phyloP scores from a whole-genome alignment of 2,329 filamentous ascomycete species.

The Kalaharituber pfeilii region DNA sequence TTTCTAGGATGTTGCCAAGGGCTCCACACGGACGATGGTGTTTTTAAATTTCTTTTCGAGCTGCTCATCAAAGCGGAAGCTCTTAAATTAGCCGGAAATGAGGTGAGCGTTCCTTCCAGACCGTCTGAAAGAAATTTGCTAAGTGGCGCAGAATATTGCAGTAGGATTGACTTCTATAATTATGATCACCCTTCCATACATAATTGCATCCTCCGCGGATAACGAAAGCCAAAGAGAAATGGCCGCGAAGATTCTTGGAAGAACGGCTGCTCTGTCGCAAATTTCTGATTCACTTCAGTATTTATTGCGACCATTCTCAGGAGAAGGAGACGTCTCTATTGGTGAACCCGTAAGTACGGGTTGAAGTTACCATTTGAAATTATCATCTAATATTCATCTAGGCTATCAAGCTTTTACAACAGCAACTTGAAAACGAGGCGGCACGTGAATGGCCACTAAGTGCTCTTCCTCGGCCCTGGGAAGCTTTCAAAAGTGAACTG shows the following conservation, averaged over 20 bases:
- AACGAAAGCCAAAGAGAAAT: constrained; percentile 42
- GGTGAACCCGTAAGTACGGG: not conserved
- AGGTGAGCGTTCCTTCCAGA: not conserved
- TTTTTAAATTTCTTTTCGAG: constrained; percentile 72
- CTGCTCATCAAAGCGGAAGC: constrained; percentile 40
- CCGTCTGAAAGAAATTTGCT: not conserved
- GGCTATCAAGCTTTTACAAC: constrained; percentile 64
- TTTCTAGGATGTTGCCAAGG: constrained; percentile 76
- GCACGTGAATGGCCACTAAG: constrained; percentile 56
- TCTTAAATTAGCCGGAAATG: constrained; percentile 10
- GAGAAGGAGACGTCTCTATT: not conserved
- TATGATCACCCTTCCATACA: constrained; percentile 80
- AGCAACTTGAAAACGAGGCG: constrained; percentile 65
- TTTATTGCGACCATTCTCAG: constrained; percentile 67
- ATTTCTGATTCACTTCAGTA: constrained; percentile 72
- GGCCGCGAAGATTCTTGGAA: constrained; percentile 65
- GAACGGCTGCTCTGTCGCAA: constrained; percentile 50
- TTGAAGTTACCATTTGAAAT: not conserved
- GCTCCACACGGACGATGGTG: constrained; percentile 62
- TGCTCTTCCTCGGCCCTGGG: constrained; percentile 46
- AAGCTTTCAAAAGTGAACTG: constrained; percentile 43
- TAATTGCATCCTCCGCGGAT: constrained; percentile 55
- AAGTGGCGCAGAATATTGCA: constrained; percentile 31
- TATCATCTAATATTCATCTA: not conserved
- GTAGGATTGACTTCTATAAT: constrained; percentile 93